Evolutionary conservation across 441 rosid genomes (phyloP).

Genomic region (Eutrema salsugineum): DNA sequence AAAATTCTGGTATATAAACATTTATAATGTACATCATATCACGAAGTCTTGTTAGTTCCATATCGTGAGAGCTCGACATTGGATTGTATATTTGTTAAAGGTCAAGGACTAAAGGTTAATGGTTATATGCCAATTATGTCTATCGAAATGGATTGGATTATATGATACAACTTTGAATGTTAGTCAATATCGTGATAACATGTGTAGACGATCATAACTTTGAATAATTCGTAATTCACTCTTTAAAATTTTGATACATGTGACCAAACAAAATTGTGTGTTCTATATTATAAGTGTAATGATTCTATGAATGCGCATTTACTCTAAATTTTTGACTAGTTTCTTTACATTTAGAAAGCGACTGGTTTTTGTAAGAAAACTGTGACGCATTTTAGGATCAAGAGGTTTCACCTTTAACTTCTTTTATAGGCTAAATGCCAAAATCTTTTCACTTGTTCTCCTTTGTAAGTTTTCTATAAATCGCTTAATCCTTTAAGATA

Average conservation of each 20-base stretch:
- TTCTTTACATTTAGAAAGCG: background rate
- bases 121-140: background rate
- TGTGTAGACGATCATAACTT: background rate
- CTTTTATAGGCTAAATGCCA: background rate
- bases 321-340: background rate
- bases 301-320: background rate
- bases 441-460: background rate
- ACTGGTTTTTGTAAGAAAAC: background rate
- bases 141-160: background rate
- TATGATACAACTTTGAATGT: background rate
- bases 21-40: no score
- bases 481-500: background rate
- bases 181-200: background rate
- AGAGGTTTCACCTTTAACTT: background rate
- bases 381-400: background rate
- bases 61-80: background rate
- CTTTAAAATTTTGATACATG: background rate
- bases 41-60: no score
- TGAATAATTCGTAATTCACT: background rate
- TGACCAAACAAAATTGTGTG: background rate
- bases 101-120: background rate
- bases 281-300: background rate
- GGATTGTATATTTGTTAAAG: background rate
- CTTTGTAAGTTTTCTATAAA: background rate
- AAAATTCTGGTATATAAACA: no score